Conservation (phyloP, 1,139 yeast species). For the Taphrina deformans region DNA sequence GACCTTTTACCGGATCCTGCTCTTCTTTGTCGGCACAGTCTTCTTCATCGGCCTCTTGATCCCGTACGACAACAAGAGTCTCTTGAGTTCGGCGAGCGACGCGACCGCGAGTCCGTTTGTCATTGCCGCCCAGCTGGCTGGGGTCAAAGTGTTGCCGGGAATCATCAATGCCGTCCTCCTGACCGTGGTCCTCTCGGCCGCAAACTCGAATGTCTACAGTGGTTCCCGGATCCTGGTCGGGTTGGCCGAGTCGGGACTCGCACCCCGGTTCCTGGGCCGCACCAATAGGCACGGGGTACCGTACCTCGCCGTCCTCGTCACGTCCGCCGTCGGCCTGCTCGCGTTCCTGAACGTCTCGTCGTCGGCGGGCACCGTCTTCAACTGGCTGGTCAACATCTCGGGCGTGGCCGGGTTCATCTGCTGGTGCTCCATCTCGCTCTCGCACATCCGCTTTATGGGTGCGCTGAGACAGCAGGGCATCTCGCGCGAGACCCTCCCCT, state of each 20-base stretch:
- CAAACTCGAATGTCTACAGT: slow-evolving; percentile 71
- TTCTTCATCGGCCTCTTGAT: slow-evolving; percentile 63
- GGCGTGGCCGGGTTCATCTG: slow-evolving; percentile 59
- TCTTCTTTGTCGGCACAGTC: slow-evolving; percentile 76
- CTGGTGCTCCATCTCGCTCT: slow-evolving; percentile 55
- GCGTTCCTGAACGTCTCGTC: slow-evolving; percentile 69
- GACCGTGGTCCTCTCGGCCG: slow-evolving; percentile 67
- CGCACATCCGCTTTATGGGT: slow-evolving; percentile 42
- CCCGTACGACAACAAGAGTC: slow-evolving; percentile 67
- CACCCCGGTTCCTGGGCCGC: slow-evolving; percentile 59
- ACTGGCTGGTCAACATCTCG: slow-evolving; percentile 79
- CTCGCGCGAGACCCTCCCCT: slow-evolving; percentile 38
- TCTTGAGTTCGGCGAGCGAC: slow-evolving; percentile 45
- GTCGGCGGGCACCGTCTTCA: slow-evolving; percentile 69
- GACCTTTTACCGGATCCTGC: slow-evolving; percentile 74
- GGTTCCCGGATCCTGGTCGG: slow-evolving; percentile 64
- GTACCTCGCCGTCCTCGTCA: slow-evolving; percentile 51
- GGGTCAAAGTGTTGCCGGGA: slow-evolving; percentile 67
- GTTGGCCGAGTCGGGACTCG: slow-evolving; percentile 60
- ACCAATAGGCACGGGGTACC: slow-evolving; percentile 62
- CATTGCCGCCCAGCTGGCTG: slow-evolving; percentile 67
- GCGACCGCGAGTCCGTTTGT: slow-evolving; percentile 72
- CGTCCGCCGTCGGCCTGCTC: slow-evolving; percentile 50
- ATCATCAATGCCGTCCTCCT: slow-evolving; percentile 73
- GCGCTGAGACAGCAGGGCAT: slow-evolving; percentile 38